These are phyloP conservation scores for Carex scoparia DNA, from an alignment of 176 grass and related monocot species.

Conservation along the genomic window DNA sequence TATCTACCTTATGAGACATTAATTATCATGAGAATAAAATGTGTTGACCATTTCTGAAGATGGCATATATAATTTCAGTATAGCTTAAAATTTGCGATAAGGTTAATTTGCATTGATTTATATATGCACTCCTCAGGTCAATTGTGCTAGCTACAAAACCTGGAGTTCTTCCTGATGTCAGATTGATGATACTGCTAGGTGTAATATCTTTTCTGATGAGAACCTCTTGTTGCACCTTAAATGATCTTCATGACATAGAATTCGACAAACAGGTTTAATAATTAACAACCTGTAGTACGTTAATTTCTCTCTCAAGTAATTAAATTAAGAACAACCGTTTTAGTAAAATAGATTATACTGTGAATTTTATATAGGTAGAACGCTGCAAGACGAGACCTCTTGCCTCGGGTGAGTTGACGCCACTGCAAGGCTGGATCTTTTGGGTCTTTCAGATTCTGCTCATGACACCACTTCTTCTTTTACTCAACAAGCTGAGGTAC, in stretches of 20 bases:
- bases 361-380: neutral
- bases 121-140: neutral
- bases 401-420: neutral
- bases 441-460: neutral
- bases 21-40: neutral
- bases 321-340: neutral
- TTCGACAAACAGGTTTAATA: neutral
- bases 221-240: neutral
- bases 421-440: neutral
- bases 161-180: neutral
- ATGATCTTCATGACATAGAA: constrained; percentile 12
- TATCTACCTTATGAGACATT: neutral
- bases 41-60: neutral
- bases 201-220: neutral
- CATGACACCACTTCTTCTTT: neutral
- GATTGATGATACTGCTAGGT: neutral
- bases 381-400: neutral
- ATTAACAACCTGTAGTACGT: neutral
- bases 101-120: neutral
- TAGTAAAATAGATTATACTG: neutral
- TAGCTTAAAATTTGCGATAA: neutral
- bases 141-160: neutral
- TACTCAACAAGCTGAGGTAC: neutral
- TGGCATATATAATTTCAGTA: neutral
- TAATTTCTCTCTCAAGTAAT: neutral